Evolutionary conservation across 2,329 filamentous ascomycete genomes (phyloP).

Genomic region (Claviceps purpurea): DNA sequence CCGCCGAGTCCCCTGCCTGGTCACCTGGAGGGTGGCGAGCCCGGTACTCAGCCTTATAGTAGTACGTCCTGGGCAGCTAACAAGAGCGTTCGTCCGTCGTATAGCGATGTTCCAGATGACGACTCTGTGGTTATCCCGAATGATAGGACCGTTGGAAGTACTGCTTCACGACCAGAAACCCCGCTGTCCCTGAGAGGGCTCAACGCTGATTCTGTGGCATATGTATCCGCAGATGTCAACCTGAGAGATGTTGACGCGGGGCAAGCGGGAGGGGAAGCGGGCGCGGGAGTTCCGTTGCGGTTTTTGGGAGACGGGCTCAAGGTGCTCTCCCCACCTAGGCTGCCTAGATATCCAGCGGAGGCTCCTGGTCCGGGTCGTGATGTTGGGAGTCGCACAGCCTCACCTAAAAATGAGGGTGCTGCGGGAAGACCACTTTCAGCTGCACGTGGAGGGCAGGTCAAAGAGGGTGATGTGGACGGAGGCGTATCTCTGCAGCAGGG

Average conservation of each 20-base stretch:
- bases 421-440: background rate
- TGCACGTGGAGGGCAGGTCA: background rate
- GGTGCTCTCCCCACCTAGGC: background rate
- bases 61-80: conserved; percentile 26
- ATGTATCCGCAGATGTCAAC: background rate
- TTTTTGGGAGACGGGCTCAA: conserved; percentile 7
- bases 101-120: conserved; percentile 20
- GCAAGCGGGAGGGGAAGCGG: background rate
- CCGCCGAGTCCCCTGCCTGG: conserved; percentile 38
- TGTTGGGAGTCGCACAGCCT: background rate
- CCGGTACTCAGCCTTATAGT: conserved; percentile 14
- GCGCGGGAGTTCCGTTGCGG: background rate
- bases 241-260: conserved; percentile 1
- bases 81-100: conserved; percentile 24
- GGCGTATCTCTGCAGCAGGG: conserved; percentile 2
- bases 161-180: background rate
- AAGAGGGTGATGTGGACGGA: conserved; percentile 2
- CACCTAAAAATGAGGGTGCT: background rate
- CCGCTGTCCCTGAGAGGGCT: background rate
- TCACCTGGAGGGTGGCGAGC: conserved; percentile 24
- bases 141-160: background rate
- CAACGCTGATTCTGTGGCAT: conserved; percentile 1
- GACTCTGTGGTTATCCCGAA: conserved; percentile 7
- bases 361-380: background rate
- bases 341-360: background rate